Evolutionary conservation across 192 early-diverging fungal genomes (phyloP), one percentile per base, ranked within the genome.

Genomic region (Mortierella alpina): DNA sequence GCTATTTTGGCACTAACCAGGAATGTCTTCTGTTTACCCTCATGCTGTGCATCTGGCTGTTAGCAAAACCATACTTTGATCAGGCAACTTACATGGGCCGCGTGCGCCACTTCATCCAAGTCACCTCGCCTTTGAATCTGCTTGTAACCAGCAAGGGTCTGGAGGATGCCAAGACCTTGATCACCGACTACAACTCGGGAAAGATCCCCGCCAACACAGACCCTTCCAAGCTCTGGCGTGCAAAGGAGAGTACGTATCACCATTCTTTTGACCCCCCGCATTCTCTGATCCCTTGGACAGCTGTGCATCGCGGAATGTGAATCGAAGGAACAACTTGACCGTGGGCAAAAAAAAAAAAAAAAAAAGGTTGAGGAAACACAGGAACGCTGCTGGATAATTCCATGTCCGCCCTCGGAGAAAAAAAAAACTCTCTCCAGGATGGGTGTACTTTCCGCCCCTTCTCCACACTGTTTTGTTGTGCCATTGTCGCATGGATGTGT

Each of bases 101-200:
- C 23, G 83, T 95, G 49, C 60, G 85, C 53, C 93, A 94, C 70
- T 95, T 95, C 78, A 83, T 91, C 15, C 86, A 91, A 61, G 59
- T 95, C 13, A 95, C 93, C 11, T 87, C 93, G 76, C 91, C 91
- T 23, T 86, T 90, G 63, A 95, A 91, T 67, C 81, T 95, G 51
- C 70, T 95, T 58, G 89, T 90, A 4, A 84, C 91, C 2, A 66
- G 79, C 18, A 70, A 74, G 14, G 85, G 91, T 66, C 80, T 93
- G 8, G 72, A 91, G 47, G 68, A 83, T 60, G 92, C 92, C 65
- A 90, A 92, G 69, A 60, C 57, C 31, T 70, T 93, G 54, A 87
- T 94, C 17, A 83, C 66, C 31, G 84, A 91, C 47, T 92, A 93
- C 70, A 90, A 90, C 52, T 66, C 84, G 42, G 87, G 85, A 8